Evolutionary conservation across 441 rosid genomes (phyloP).

Genomic region (Populus hybrid): DNA sequence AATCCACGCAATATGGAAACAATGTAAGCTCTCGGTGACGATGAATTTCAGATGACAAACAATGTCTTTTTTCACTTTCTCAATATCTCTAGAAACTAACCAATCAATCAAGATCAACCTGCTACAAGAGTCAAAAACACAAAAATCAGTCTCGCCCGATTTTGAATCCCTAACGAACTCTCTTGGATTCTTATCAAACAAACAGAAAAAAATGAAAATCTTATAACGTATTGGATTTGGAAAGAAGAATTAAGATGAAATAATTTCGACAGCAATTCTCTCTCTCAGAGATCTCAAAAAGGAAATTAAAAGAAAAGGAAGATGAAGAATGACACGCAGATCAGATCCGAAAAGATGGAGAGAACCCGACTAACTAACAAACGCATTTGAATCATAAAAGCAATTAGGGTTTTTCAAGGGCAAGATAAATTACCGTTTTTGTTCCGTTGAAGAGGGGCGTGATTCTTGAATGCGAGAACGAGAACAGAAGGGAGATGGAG

Average conservation of each 20-base stretch:
- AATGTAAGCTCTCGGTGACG: slow-evolving; percentile 13
- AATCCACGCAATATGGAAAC: slow-evolving; percentile 18
- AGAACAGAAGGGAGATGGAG: background rate
- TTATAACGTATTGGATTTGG: background rate
- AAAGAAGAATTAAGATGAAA: background rate
- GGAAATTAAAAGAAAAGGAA: slow-evolving; percentile 14
- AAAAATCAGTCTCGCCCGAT: slow-evolving; percentile 15
- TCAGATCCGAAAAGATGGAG: slow-evolving; percentile 15
- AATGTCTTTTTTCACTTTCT: too few species aligned
- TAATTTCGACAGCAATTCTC: slow-evolving; percentile 14
- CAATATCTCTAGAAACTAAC: slow-evolving; percentile 20
- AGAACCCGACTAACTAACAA: background rate
- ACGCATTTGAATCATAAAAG: background rate
- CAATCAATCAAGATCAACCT: slow-evolving; percentile 32
- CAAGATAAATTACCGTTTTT: slow-evolving; percentile 28
- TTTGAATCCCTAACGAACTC: slow-evolving; percentile 7
- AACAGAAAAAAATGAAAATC: background rate
- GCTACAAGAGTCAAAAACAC: slow-evolving; percentile 10
- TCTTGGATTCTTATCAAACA: slow-evolving; percentile 8
- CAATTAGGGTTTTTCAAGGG: slow-evolving; percentile 37
- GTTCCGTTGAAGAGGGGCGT: slow-evolving; percentile 9
- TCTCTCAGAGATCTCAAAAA: slow-evolving; percentile 24
- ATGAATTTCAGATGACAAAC: slow-evolving; percentile 14
- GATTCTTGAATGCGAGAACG: slow-evolving; percentile 16
- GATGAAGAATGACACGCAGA: slow-evolving; percentile 6